These are phyloP conservation scores for Skeletonema tropicum DNA, from an alignment of 108 stramenopile genomes.

Conservation along the genomic window DNA sequence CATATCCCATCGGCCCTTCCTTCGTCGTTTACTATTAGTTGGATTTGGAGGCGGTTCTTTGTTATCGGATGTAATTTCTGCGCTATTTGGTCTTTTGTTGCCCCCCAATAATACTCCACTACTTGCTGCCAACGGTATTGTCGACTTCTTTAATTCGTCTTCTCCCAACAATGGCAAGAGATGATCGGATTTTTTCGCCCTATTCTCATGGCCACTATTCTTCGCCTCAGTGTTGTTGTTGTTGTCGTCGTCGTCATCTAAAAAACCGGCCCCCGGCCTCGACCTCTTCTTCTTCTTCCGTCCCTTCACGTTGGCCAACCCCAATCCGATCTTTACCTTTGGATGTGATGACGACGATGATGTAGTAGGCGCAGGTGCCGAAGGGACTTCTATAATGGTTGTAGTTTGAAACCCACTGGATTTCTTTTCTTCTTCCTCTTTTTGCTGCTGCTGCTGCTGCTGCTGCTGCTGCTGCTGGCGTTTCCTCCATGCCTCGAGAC, in stretches of 20 bases:
- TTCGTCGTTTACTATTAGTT: constrained; percentile 42
- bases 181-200: constrained; percentile 5
- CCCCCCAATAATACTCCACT: constrained; percentile 22
- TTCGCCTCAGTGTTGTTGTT: constrained; percentile 33
- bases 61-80: background rate
- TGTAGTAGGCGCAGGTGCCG: constrained; percentile 1
- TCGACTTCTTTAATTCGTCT: constrained; percentile 24
- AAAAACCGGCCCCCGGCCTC: constrained; percentile 13
- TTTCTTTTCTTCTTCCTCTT: constrained; percentile 21
- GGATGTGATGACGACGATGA: background rate
- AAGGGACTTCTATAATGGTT: constrained; percentile 2
- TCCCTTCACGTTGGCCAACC: constrained; percentile 13
- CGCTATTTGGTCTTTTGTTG: constrained; percentile 22
- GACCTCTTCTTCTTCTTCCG: constrained; percentile 35
- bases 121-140: background rate
- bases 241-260: constrained; percentile 41
- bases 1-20: constrained; percentile 64
- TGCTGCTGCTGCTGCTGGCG: constrained; percentile 62
- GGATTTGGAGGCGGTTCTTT: constrained; percentile 22
- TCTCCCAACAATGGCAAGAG: constrained; percentile 11
- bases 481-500: constrained; percentile 85
- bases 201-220: constrained; percentile 5
- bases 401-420: constrained; percentile 23
- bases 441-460: constrained; percentile 60
- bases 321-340: constrained; percentile 42